Conservation (phyloP, 768 basidiomycete genomes). For the Trametes elegans region DNA sequence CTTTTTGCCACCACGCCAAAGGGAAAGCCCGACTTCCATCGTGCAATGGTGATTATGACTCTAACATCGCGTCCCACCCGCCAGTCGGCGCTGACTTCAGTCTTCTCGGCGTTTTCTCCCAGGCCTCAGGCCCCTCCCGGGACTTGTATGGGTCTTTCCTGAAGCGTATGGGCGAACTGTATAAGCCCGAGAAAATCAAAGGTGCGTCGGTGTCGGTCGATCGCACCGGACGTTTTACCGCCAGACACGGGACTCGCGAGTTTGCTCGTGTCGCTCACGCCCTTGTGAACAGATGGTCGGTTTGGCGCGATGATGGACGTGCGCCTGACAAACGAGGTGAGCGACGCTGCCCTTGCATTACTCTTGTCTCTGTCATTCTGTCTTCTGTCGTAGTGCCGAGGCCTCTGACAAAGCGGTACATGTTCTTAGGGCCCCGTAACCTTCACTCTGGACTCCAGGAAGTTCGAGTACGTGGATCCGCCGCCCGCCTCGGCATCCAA, state of each 20-base stretch:
- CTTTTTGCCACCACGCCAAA: constrained; percentile 84
- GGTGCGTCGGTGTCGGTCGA: constrained; percentile 43
- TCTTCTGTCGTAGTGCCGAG: constrained; percentile 5
- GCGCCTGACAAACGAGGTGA: constrained; percentile 80
- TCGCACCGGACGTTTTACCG: constrained; percentile 14
- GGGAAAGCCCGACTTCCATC: constrained; percentile 92
- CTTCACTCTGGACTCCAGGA: constrained; percentile 79
- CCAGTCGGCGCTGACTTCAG: not conserved
- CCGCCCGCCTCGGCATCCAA: constrained; percentile 3
- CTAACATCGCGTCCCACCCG: not conserved
- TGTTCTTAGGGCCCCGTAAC: constrained; percentile 73
- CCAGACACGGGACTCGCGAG: constrained; percentile 4
- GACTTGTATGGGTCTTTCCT: constrained; percentile 73
- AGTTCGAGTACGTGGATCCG: constrained; percentile 60
- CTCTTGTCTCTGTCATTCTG: constrained; percentile 9
- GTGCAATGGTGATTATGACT: constrained; percentile 70
- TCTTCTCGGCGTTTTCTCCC: constrained; percentile 12
- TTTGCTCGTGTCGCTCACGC: constrained; percentile 12
- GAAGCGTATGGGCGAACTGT: constrained; percentile 59
- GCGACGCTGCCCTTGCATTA: constrained; percentile 17
- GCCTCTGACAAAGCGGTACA: constrained; percentile 5
- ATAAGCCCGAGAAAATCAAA: constrained; percentile 75
- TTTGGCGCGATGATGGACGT: constrained; percentile 99
- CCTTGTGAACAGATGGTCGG: constrained; percentile 62
- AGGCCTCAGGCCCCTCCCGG: constrained; percentile 69